Percentiles rank a stretch among this genome's conserved stretches.
These are phyloP conservation scores for Prunus kanzakura DNA, from an alignment of 306 rosid species.

Conservation along the genomic window DNA sequence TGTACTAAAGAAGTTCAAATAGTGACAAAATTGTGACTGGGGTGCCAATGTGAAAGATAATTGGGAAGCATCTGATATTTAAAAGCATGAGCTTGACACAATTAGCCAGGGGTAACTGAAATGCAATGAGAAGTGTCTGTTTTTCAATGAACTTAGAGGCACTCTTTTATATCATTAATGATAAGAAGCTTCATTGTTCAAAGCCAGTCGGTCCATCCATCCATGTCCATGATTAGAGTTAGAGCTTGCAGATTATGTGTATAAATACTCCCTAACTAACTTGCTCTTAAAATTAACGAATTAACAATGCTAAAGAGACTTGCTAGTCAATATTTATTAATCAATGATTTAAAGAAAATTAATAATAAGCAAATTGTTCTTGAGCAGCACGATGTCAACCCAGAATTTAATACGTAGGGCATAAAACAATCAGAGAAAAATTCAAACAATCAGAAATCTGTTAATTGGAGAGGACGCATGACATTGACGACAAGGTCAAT, in stretches of 20 bases:
- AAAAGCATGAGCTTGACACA: constrained; percentile 57
- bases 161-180: not conserved
- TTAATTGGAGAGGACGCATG: not conserved
- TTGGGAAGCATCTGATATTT: constrained; percentile 75
- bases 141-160: no score
- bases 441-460: not conserved
- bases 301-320: not conserved
- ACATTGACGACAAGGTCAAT: no score
- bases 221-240: not conserved
- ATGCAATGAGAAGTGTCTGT: no score
- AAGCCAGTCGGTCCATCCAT: not conserved
- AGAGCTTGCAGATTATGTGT: no score
- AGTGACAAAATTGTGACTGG: no score
- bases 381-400: not conserved
- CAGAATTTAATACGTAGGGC: not conserved
- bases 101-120: constrained; percentile 17
- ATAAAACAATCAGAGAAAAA: not conserved
- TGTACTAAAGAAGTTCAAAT: no score
- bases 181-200: not conserved
- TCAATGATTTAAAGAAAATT: not conserved
- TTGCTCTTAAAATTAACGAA: no score
- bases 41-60: constrained; percentile 23
- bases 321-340: not conserved
- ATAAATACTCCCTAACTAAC: no score
- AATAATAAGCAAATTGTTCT: not conserved